Evolutionary conservation across 1,139 yeast species (phyloP).

Genomic region (Taphrina flavorubra): DNA sequence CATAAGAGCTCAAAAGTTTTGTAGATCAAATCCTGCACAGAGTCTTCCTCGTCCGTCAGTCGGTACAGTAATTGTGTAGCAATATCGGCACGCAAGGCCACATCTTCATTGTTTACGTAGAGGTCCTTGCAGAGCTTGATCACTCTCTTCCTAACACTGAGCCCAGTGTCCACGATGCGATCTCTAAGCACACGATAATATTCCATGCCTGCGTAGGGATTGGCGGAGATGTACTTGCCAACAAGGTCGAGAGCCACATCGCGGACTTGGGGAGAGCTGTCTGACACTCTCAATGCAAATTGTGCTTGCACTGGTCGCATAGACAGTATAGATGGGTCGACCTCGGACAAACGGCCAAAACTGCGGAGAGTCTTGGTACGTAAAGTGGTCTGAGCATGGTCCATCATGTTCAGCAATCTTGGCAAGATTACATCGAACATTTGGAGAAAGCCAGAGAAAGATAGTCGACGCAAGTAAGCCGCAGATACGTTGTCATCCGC

Average conservation of each 20-base stretch:
- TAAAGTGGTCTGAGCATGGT: slow-evolving; percentile 63
- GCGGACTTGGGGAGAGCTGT: slow-evolving; percentile 71
- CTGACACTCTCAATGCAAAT: slow-evolving; percentile 61
- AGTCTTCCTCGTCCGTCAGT: slow-evolving; percentile 73
- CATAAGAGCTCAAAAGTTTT: slow-evolving; percentile 57
- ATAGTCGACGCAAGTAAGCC: slow-evolving; percentile 21
- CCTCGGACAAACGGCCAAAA: slow-evolving; percentile 59
- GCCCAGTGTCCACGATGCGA: slow-evolving; percentile 64
- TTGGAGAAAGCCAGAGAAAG: slow-evolving; percentile 51
- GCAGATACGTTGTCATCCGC: slow-evolving; percentile 1
- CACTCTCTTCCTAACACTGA: slow-evolving; percentile 69
- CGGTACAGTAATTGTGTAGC: slow-evolving; percentile 61
- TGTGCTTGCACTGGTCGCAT: slow-evolving; percentile 61
- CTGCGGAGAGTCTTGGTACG: slow-evolving; percentile 70
- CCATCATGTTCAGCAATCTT: slow-evolving; percentile 59
- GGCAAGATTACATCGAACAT: slow-evolving; percentile 63
- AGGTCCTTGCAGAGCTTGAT: slow-evolving; percentile 61
- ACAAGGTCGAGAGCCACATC: slow-evolving; percentile 77
- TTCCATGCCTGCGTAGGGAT: slow-evolving; percentile 57
- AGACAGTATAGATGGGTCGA: slow-evolving; percentile 60
- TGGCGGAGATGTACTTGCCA: slow-evolving; percentile 58
- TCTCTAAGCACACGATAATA: slow-evolving; percentile 61
- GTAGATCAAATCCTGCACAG: slow-evolving; percentile 58
- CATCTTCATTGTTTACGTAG: slow-evolving; percentile 53
- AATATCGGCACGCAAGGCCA: slow-evolving; percentile 55